These are phyloP conservation scores for Fusarium sp. DNA, from an alignment of 2,329 filamentous ascomycete genomes.

Conservation along the genomic window DNA sequence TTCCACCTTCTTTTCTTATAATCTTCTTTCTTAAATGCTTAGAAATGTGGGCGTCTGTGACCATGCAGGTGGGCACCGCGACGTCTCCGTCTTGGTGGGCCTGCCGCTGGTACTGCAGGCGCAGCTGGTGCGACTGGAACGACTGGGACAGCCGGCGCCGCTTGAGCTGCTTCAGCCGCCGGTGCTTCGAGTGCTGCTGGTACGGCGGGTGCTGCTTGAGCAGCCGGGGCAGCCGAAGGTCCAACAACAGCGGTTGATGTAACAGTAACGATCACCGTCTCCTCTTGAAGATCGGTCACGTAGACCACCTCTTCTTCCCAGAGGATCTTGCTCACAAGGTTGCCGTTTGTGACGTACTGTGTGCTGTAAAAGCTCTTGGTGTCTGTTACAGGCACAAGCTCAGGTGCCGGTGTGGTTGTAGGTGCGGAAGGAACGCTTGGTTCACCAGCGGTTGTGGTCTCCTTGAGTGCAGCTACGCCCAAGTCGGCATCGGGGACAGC, in stretches of 20 bases:
- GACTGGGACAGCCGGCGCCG: not conserved
- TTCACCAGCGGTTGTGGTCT: constrained; percentile 23
- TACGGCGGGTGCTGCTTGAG: not conserved
- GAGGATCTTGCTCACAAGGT: constrained; percentile 67
- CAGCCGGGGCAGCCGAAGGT: constrained; percentile 26
- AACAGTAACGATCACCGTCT: constrained; percentile 58
- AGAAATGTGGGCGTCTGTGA: constrained; percentile 50
- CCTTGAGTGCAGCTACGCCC: constrained; percentile 19
- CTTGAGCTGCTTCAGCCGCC: not conserved
- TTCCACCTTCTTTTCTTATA: constrained; percentile 20
- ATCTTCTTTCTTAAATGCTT: constrained; percentile 31
- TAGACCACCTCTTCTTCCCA: constrained; percentile 69
- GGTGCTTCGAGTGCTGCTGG: not conserved
- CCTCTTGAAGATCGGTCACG: constrained; percentile 61
- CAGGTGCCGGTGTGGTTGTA: constrained; percentile 49
- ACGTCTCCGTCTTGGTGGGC: constrained; percentile 42
- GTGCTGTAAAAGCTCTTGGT: constrained; percentile 62
- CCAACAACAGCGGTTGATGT: constrained; percentile 49
- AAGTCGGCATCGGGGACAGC: constrained; percentile 18
- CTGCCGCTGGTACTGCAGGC: not conserved
- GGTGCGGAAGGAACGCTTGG: constrained; percentile 2
- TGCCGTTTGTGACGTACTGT: constrained; percentile 64
- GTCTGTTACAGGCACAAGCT: constrained; percentile 45
- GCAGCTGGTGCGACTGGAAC: not conserved
- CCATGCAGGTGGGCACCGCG: constrained; percentile 56